Evolutionary conservation across 2,329 filamentous ascomycete genomes (phyloP), one percentile per base, ranked within the genome.

Genomic region (Leptographium wingfieldii): DNA sequence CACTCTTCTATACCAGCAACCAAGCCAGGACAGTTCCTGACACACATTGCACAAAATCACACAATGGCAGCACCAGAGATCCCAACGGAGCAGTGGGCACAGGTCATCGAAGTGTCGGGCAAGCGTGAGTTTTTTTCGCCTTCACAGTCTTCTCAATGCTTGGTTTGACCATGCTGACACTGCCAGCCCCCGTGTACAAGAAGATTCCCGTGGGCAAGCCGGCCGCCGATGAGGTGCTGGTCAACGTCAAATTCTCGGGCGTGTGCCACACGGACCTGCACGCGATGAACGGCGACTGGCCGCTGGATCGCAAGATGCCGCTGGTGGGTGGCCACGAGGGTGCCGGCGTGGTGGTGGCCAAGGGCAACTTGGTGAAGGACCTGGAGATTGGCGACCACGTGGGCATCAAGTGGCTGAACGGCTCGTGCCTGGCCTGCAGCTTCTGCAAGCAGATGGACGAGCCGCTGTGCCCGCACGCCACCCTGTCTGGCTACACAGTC

Each of bases 321-420:
- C 67, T 68, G n/a, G 66, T 71, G 29, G 63, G 69, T 69, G 90
- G 90, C 59, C 86, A 86, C 73, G 83, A 86, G 70, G 83, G 92
- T 48, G 83, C 95, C 31, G 91, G 89, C 65, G 86, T 96, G 65
- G 89, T 95, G 63, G 91, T 91, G 69, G 90, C 72, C 89, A 90
- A 67, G 80, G 95, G 60, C 66, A 62, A 86, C 22, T 81, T 95
- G 43, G 90, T 94, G 65, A 75, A 80, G 3, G 89, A 94, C 67
- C 76, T 95, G 63, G 76, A 90, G 71, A 78, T 96, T 67, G 92
- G 92, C 67, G 90, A 95, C 69, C 78, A 90, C 68, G 92, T 85
- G 63, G 92, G 92, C 70, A 82, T 97, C 73, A 96, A 90, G 78
- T 96, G 91, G 91, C 79, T 96, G 69, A 94, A 96, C 74, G 88